phyloP scores from a whole-genome alignment of 2,329 filamentous ascomycete genomes.

The Amauroascus verrucosus region DNA sequence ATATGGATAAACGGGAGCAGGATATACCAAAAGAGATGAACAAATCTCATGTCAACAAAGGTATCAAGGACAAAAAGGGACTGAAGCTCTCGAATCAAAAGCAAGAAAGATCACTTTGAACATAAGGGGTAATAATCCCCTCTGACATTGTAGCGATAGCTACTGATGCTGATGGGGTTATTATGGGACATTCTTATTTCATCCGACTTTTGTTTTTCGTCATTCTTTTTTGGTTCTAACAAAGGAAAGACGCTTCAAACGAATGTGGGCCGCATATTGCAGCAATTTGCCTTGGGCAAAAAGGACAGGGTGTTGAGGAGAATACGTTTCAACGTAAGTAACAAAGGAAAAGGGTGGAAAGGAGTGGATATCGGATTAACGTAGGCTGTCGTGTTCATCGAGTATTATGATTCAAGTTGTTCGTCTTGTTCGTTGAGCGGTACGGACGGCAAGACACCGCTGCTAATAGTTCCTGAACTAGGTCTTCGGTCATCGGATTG shows the following conservation, averaged over 20 bases:
- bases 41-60: not conserved
- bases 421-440: not conserved
- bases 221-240: not conserved
- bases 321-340: not conserved
- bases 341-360: conserved; percentile 4
- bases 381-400: not conserved
- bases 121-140: not conserved
- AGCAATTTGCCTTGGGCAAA: not conserved
- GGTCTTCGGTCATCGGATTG: conserved; percentile 42
- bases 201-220: not conserved
- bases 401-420: not conserved
- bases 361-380: not conserved
- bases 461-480: conserved; percentile 13
- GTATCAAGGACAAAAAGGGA: not conserved
- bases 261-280: conserved; percentile 3
- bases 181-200: not conserved
- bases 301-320: not conserved
- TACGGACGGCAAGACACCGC: conserved; percentile 6
- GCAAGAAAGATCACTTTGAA: not conserved
- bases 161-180: not conserved
- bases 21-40: not conserved
- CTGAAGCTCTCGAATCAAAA: not conserved
- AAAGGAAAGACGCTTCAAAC: conserved; percentile 2
- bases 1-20: not conserved
- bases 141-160: not conserved